Base-by-base conservation (phyloP, 2,329 filamentous ascomycete genomes). In the Trichophyton schoenleinii region DNA sequence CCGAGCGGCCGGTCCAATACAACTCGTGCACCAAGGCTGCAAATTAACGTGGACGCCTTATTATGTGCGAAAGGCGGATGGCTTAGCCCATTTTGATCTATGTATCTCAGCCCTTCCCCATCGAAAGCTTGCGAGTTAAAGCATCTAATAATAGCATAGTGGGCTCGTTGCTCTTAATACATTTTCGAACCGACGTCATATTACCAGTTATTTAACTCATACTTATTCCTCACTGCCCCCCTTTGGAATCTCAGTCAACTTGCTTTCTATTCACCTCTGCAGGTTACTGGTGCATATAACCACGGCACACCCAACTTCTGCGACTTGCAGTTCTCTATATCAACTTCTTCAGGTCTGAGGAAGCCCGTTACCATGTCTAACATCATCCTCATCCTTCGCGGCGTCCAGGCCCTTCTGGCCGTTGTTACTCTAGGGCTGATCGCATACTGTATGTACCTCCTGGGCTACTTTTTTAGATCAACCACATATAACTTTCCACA, bases 371-470 rank as follows among this genome's bases (percentile, higher is more conserved):
- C 8, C 13, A 55, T 55, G 49, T 48, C 58, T 20, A 61, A 62
- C 34, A 60, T 65, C 42, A 15, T 59, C 18, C 58, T 66, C 59
- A 63, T 55, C 36, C 41, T 88, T 65, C 87, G 90, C 70, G 79
- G 81, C 63, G 77, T 83, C 58, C 86, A 92, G 68, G 81, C 79
- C 9, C 66, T 89, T 46, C 82, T 95, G 67, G 80, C 85, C 41
- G 78, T 94, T 64, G 84, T 91, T 66, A 83, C 91, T 67, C 81
- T 95, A 8, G 89, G 87, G 22, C 74, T 95, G 41, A 86, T 84
- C 57, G 86, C 81, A 59, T 91, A 91, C 70, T 78, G 89, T 91
- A 78, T 31, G 81, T 31, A 58, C 46, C 57, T 38, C 34, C 36
- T 34, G 41, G 61, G 2, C 18, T 55, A 13, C 11, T 13, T 38